phyloP scores from a whole-genome alignment of 2,329 filamentous ascomycete species.

The Arachnopeziza araneosa region DNA sequence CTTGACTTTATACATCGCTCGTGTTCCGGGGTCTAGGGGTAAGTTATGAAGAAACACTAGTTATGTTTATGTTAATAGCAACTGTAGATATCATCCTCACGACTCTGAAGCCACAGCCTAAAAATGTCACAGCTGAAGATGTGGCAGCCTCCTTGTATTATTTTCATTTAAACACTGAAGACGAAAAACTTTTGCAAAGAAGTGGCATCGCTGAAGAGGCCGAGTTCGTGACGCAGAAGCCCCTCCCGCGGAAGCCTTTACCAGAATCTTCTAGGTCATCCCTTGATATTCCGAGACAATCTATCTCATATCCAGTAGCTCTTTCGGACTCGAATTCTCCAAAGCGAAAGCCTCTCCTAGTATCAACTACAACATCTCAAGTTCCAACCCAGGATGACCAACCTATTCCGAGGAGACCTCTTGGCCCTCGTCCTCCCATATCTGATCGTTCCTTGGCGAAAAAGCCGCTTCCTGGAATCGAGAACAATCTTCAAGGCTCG shows the following conservation, averaged over 20 bases:
- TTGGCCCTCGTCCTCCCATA: slow-evolving; percentile 18
- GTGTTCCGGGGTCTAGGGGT: slow-evolving; percentile 89
- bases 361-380: not conserved
- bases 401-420: slow-evolving; percentile 3
- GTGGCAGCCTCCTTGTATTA: slow-evolving; percentile 88
- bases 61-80: slow-evolving; percentile 4
- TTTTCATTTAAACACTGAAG: slow-evolving; percentile 67
- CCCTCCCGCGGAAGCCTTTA: slow-evolving; percentile 29
- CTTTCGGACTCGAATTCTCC: not conserved
- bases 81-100: slow-evolving; percentile 50
- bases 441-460: slow-evolving; percentile 10
- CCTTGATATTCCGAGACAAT: slow-evolving; percentile 7
- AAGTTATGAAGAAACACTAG: slow-evolving; percentile 23
- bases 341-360: not conserved
- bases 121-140: slow-evolving; percentile 83
- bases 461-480: slow-evolving; percentile 16
- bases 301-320: not conserved
- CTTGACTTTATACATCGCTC: slow-evolving; percentile 82
- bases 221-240: slow-evolving; percentile 11
- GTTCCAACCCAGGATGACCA: not conserved
- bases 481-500: slow-evolving; percentile 8
- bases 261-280: slow-evolving; percentile 24
- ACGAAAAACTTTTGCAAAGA: slow-evolving; percentile 42
- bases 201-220: slow-evolving; percentile 15
- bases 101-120: slow-evolving; percentile 79